These are phyloP conservation scores for Ceratobasidium sp. DNA, from an alignment of 1,284 basidiomycete species.

Conservation along the genomic window DNA sequence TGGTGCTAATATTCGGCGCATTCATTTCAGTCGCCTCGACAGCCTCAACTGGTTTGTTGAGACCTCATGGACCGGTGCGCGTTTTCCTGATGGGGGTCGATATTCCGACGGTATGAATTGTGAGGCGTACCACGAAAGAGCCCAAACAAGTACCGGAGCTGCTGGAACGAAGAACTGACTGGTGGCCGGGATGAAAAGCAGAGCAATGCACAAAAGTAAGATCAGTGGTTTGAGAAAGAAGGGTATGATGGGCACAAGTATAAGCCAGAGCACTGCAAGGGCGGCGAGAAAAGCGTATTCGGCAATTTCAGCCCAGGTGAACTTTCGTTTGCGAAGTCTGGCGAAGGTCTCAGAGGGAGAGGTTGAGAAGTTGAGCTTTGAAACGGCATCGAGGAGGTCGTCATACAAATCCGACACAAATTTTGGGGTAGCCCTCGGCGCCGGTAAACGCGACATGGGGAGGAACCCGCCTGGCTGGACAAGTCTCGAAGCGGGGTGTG, in stretches of 20 bases:
- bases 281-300: conserved; percentile 6
- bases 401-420: not conserved
- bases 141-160: conserved; percentile 86
- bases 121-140: conserved; percentile 87
- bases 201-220: conserved; percentile 76
- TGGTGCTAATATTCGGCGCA: too few species aligned
- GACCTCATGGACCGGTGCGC: too few species aligned
- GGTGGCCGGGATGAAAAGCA: conserved; percentile 76
- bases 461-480: not conserved
- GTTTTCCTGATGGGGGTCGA: too few species aligned
- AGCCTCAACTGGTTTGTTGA: too few species aligned
- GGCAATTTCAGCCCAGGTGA: not conserved
- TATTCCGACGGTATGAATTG: conserved; percentile 80
- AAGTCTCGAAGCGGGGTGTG: not conserved
- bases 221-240: conserved; percentile 85
- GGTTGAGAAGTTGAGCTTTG: not conserved
- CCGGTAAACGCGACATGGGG: not conserved
- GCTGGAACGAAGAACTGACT: conserved; percentile 86
- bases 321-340: not conserved
- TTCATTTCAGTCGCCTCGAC: too few species aligned
- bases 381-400: not conserved
- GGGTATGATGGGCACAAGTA: conserved; percentile 77
- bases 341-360: not conserved
- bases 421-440: not conserved
- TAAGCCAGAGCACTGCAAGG: conserved; percentile 77